Base-by-base conservation (phyloP, 2,329 filamentous ascomycete species). In the Capronia americana region DNA sequence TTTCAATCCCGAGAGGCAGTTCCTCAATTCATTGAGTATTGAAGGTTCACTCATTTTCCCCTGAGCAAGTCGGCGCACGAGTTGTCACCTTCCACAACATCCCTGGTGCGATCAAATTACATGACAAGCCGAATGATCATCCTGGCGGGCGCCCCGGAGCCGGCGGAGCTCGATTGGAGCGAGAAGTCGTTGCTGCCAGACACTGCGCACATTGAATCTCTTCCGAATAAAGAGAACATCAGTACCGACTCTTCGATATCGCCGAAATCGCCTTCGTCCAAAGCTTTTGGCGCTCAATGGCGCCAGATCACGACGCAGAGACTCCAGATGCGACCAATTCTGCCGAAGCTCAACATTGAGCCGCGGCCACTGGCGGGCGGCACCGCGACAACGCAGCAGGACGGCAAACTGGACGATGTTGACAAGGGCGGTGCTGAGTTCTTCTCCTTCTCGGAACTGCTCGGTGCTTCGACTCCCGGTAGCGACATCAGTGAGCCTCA, bases 41-140 rank as follows among this genome's bases (percentile, higher is more conserved):
- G 44, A 20, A 30, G 28, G n/a, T n/a, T 32, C 32, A 46, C 6
- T 2, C 20, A 38, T 24, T 20, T 38, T 44, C 2, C 38, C 38
- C 17, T 20, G 17, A 44, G 38, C 17, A 44, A 44, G 38, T 17
- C 38, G 38, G 38, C 38, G 38, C 38, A 7, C 12, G 28, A 8
- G 26, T 41, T 20, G n/a, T 56, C 32, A 14, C 24, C 20, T 57
- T 26, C 32, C 24, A n/a, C 53, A n/a, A 26, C 30, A 24, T n/a
- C 4, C 4, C 8, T 10, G n/a, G 5, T 6, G 26, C 20, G 32
- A 48, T 30, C 32, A 32, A 32, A 34, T 20, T 60, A 59, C 57
- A 73, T 73, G 71, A 69, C 70, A 54, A 61, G 58, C 58, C 69
- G 69, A 30, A 72, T 70, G 56, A 73, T 73, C 57, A 67, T 72